These are phyloP conservation scores for Aspergillus thermomutatus DNA, from an alignment of 2,329 filamentous ascomycete species.

Conservation along the genomic window DNA sequence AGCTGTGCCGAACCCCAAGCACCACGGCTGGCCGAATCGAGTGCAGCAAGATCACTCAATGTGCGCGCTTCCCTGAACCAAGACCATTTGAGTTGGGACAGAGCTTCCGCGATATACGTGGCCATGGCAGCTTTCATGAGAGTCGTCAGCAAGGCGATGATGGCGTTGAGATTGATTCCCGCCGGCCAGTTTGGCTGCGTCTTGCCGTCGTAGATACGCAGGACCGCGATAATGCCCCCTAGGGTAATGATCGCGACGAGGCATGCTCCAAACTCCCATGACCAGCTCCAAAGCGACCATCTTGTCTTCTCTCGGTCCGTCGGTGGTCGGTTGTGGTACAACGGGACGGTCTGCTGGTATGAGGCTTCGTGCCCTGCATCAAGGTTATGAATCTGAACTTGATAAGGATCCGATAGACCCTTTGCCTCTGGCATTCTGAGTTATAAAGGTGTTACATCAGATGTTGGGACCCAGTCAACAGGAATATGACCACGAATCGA, in stretches of 20 bases:
- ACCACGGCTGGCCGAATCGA: slow-evolving; percentile 35
- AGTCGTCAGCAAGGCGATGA: slow-evolving; percentile 28
- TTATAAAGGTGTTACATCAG: too few relatives aligned
- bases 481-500: too few relatives aligned
- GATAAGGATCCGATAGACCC: neutral
- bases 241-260: slow-evolving; percentile 32
- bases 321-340: neutral
- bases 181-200: slow-evolving; percentile 30
- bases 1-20: slow-evolving; percentile 27
- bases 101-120: slow-evolving; percentile 25
- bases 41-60: slow-evolving; percentile 28
- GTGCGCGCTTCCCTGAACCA: slow-evolving; percentile 28
- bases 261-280: slow-evolving; percentile 19
- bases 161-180: slow-evolving; percentile 30
- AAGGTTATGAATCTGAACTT: neutral
- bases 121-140: slow-evolving; percentile 30
- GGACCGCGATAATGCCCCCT: slow-evolving; percentile 30
- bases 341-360: neutral
- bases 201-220: slow-evolving; percentile 26
- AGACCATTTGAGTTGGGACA: slow-evolving; percentile 35
- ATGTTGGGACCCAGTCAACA: too few relatives aligned
- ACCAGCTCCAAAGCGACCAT: slow-evolving; percentile 16
- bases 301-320: neutral
- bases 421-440: neutral
- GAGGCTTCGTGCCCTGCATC: neutral